phyloP scores from a whole-genome alignment of 352 stramenopile species.

The Phytopythium oedochilum region DNA sequence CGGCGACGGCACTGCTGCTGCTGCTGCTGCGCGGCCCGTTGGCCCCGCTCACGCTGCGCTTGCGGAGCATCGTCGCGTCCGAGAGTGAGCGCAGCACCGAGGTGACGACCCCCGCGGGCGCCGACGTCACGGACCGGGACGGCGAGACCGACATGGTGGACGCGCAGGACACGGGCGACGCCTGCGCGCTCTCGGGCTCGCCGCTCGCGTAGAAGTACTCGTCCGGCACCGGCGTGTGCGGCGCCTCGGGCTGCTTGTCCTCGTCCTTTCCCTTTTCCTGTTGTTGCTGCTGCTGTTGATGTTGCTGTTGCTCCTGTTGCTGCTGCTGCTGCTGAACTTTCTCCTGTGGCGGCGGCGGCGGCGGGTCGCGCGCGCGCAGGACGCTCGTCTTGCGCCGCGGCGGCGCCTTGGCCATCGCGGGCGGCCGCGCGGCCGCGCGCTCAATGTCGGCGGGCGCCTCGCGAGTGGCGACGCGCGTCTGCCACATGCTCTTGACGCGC shows the following conservation, averaged over 20 bases:
- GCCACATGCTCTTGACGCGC: conserved; percentile 64
- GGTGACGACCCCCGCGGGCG: conserved; percentile 1
- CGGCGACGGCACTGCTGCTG: not conserved
- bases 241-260: conserved; percentile 10
- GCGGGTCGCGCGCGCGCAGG: not conserved
- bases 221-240: conserved; percentile 30
- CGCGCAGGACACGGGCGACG: conserved; percentile 14
- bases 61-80: conserved; percentile 4
- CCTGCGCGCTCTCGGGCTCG: conserved; percentile 4
- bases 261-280: too few species aligned
- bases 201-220: conserved; percentile 13
- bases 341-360: too few species aligned
- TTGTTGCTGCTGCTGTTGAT: too few species aligned
- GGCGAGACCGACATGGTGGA: conserved; percentile 19
- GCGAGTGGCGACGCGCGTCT: conserved; percentile 38
- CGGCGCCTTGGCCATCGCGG: not conserved
- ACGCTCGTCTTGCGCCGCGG: not conserved
- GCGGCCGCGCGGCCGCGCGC: not conserved
- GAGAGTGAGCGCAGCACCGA: conserved; percentile 5
- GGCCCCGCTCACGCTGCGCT: not conserved
- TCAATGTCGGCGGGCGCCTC: not conserved
- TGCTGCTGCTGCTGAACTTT: too few species aligned
- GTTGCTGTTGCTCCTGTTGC: too few species aligned
- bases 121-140: conserved; percentile 3
- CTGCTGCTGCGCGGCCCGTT: not conserved